Evolutionary conservation across 2,329 filamentous ascomycete species (phyloP), one percentile per base, ranked within the genome.

Genomic region (Fusarium sarcochroum): DNA sequence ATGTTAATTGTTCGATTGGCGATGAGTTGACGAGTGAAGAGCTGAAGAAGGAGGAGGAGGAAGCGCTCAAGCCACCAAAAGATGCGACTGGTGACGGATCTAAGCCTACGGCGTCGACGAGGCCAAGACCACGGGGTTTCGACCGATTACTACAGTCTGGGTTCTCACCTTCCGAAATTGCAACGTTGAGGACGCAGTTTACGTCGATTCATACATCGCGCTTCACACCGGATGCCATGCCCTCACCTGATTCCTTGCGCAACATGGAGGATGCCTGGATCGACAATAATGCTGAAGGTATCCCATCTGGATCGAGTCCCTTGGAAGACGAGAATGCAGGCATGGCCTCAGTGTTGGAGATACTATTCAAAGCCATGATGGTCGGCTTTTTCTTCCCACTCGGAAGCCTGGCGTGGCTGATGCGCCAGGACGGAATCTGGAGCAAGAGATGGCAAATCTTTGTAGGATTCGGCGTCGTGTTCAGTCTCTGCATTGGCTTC

Each of bases 341-440:
- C 25, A 83, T 87, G 56, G 79, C 83, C 17, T 75, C 80, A 3
- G 80, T 92, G 13, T 82, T 97, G 44, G 95, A 98, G 75, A 91
- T 97, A 74, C 88, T 98, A 82, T 85, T 98, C 60, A 92, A 91
- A 80, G 96, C 94, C 6, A 93, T 96, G 78, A 83, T 97, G 61
- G 92, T 96, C 74, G 96, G 96, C 1, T 99, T 98, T 83, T 92
- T 99, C 78, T 98, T 95, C 89, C 96, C 96, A 6, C 80, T 98
- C 11, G 95, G 93, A 0, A 94, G 93, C 73, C 83, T 95, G 58
- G 89, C 91, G 52, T 98, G 94, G 93, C 82, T 97, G 49, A 86
- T 95, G 69, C 86, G 94, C 62, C 93, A 97, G 78, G 92, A 96
- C 59, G 94, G 93, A 1, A 90, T 98, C 62, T 97, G 94, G 89